These are phyloP conservation scores for Aspergillus diversus DNA, from an alignment of 495 filamentous ascomycete species.

Conservation along the genomic window DNA sequence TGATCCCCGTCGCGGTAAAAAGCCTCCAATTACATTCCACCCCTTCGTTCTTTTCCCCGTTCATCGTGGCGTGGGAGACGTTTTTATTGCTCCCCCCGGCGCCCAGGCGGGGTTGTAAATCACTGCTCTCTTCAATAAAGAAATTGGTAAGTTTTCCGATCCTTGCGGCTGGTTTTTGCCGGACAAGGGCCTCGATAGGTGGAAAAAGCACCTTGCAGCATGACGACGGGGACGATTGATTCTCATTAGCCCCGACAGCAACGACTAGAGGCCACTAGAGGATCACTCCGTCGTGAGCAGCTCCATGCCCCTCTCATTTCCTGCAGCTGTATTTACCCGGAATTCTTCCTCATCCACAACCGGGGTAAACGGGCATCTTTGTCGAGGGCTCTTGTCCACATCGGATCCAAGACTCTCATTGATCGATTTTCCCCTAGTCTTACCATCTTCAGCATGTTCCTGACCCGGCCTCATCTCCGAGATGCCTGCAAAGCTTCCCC, in stretches of 20 bases:
- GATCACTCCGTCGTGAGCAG: conserved; percentile 1
- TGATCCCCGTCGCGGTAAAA: neutral
- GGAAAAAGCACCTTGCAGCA: conserved; percentile 12
- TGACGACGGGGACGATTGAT: neutral
- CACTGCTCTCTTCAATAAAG: neutral
- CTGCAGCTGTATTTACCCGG: conserved; percentile 21
- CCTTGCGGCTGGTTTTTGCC: conserved; percentile 11
- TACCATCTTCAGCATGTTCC: conserved; percentile 7
- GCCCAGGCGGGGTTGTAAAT: too few species aligned
- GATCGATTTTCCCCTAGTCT: conserved; percentile 5
- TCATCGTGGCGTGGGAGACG: too few species aligned
- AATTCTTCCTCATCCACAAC: conserved; percentile 5
- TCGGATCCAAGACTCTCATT: conserved; percentile 10
- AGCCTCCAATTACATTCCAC: neutral
- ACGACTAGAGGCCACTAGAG: neutral
- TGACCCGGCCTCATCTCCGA: conserved; percentile 20
- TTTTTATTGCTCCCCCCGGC: too few species aligned
- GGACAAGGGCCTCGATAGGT: conserved; percentile 17
- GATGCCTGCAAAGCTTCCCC: conserved; percentile 10
- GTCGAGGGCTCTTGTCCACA: conserved; percentile 1
- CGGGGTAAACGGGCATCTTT: conserved; percentile 8
- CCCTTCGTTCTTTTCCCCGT: too few species aligned
- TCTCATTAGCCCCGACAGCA: neutral
- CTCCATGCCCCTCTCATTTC: conserved; percentile 2
- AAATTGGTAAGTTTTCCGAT: neutral